These are phyloP conservation scores for Mycena belliarum DNA, from an alignment of 768 basidiomycete species.

Conservation along the genomic window DNA sequence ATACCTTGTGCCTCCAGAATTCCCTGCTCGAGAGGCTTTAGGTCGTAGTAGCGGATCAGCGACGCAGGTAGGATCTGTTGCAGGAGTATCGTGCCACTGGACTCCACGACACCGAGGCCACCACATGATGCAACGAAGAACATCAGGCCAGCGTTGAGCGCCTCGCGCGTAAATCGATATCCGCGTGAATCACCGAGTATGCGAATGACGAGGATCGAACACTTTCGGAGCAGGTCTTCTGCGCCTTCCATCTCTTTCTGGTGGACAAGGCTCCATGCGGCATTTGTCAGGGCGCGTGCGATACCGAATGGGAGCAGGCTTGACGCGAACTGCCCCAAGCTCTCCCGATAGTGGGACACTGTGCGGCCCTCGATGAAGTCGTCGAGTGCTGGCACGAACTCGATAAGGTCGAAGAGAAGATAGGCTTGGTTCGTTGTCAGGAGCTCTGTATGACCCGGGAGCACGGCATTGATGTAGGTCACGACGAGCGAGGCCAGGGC, in stretches of 20 bases:
- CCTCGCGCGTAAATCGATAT: background rate
- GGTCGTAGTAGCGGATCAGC: background rate
- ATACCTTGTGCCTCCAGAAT: background rate
- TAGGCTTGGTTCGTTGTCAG: background rate
- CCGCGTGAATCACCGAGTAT: background rate
- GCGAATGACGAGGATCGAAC: background rate
- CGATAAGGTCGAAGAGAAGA: background rate
- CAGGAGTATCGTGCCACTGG: background rate
- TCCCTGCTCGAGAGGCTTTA: background rate
- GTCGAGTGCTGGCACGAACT: background rate
- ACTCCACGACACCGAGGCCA: background rate
- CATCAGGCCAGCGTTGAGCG: background rate
- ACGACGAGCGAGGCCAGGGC: background rate
- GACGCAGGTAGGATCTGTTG: background rate
- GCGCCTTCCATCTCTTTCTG: background rate
- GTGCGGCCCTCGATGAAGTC: background rate
- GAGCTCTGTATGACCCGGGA: background rate
- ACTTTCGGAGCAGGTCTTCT: background rate
- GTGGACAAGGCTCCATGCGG: background rate
- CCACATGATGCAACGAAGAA: background rate
- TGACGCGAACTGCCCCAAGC: background rate
- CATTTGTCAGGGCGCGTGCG: background rate
- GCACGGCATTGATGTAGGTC: background rate
- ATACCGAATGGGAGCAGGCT: background rate
- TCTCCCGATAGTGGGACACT: background rate